phyloP scores from a whole-genome alignment of 768 basidiomycete genomes.

The Boletus tomentosulus region DNA sequence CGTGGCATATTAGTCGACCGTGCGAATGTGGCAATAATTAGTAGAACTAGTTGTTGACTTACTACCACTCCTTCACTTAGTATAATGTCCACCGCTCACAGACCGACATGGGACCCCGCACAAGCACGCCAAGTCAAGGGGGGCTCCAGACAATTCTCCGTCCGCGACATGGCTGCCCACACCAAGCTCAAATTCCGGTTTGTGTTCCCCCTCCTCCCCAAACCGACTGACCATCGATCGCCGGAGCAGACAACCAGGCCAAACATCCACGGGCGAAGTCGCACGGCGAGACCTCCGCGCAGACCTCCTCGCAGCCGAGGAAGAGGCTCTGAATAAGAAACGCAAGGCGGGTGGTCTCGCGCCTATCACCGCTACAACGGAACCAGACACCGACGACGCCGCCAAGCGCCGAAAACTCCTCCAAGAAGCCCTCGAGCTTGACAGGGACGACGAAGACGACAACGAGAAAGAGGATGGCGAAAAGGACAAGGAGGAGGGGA shows the following conservation, averaged over 20 bases:
- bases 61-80: neutral
- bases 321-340: constrained; percentile 86
- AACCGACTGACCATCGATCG: neutral
- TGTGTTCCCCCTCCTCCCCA: constrained; percentile 10
- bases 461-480: constrained; percentile 45
- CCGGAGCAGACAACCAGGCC: constrained; percentile 71
- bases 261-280: constrained; percentile 77
- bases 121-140: constrained; percentile 91
- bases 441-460: constrained; percentile 85
- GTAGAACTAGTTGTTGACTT: neutral
- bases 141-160: constrained; percentile 88
- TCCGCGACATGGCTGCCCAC: constrained; percentile 90
- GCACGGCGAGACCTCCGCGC: constrained; percentile 73
- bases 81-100: constrained; percentile 83
- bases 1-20: constrained; percentile 10
- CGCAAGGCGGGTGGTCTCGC: constrained; percentile 76
- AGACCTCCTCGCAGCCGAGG: constrained; percentile 81
- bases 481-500: constrained; percentile 37
- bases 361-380: constrained; percentile 16
- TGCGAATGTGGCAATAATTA: constrained; percentile 5
- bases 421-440: constrained; percentile 81
- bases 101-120: constrained; percentile 97
- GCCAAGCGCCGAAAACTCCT: constrained; percentile 85
- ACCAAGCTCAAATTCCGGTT: constrained; percentile 98
- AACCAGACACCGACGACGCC: constrained; percentile 44